Evolutionary conservation across 1,284 basidiomycete genomes (phyloP).

Genomic region (Hymenochaete sp.): DNA sequence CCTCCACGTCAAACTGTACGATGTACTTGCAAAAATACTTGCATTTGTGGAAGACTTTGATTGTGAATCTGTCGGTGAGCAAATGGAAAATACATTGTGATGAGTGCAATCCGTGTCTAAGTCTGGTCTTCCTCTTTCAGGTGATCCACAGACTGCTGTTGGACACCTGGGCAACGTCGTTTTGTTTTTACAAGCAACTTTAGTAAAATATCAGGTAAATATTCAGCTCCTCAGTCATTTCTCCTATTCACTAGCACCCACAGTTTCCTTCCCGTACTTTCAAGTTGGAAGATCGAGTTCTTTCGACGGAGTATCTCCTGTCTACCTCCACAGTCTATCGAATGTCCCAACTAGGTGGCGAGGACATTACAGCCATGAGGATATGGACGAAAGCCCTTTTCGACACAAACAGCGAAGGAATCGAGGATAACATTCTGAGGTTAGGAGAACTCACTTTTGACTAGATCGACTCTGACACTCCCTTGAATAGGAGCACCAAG

Average conservation of each 20-base stretch:
- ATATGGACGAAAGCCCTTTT: slow-evolving; percentile 71
- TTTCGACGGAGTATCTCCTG: slow-evolving; percentile 45
- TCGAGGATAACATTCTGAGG: slow-evolving; percentile 73
- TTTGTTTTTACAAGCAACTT: slow-evolving; percentile 56
- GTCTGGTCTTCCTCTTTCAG: slow-evolving; percentile 29
- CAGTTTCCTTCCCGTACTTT: slow-evolving; percentile 27
- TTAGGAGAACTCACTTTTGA: slow-evolving; percentile 24
- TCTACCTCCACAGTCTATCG: slow-evolving; percentile 38
- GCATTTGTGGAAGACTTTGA: slow-evolving; percentile 64
- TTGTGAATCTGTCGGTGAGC: slow-evolving; percentile 67
- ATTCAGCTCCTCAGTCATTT: slow-evolving; percentile 23
- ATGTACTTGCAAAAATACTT: slow-evolving; percentile 52
- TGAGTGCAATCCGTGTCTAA: not conserved
- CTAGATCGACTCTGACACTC: not conserved
- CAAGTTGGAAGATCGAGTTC: slow-evolving; percentile 33
- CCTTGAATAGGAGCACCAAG: slow-evolving; percentile 47
- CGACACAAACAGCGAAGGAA: slow-evolving; percentile 67
- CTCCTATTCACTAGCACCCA: slow-evolving; percentile 19
- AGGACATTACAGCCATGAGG: slow-evolving; percentile 43
- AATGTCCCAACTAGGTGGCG: slow-evolving; percentile 35
- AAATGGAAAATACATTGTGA: not conserved
- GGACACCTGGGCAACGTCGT: slow-evolving; percentile 67
- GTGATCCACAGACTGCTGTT: slow-evolving; percentile 73
- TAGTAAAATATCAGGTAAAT: slow-evolving; percentile 53
- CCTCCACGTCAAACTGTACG: slow-evolving; percentile 55